Evolutionary conservation across 306 rosid species (phyloP).

Genomic region (Cucurbita maxima): DNA sequence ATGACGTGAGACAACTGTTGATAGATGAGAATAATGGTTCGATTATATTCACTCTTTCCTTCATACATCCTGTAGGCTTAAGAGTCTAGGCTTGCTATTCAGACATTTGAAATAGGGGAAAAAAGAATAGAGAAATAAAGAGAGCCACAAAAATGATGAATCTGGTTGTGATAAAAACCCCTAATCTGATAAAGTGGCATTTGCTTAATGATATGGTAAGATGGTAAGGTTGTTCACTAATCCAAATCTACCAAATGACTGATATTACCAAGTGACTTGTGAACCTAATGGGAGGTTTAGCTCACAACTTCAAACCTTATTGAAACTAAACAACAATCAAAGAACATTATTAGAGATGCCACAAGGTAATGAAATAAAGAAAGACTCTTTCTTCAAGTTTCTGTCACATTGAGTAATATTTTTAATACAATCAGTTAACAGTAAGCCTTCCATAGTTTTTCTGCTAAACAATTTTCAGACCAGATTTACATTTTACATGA

Average conservation of each 20-base stretch:
- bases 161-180: background rate
- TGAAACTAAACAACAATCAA: background rate
- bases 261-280: background rate
- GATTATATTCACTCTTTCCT: background rate
- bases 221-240: conserved; percentile 1
- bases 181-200: background rate
- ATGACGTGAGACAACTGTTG: conserved; percentile 24
- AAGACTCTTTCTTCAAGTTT: background rate
- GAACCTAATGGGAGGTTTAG: background rate
- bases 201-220: conserved; percentile 2
- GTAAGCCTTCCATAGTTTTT: background rate
- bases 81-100: background rate
- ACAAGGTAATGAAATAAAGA: background rate
- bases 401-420: background rate
- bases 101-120: background rate
- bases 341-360: background rate
- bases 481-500: background rate
- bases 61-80: too few species aligned
- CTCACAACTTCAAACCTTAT: background rate
- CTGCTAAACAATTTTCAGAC: background rate
- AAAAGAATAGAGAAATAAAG: too few species aligned
- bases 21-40: conserved; percentile 11
- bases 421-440: background rate
- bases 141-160: background rate
- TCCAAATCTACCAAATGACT: background rate